Percentiles rank a stretch among this genome's conserved stretches.
Conservation (phyloP, 768 basidiomycete genomes). For the Panaeolus papilionaceus region DNA sequence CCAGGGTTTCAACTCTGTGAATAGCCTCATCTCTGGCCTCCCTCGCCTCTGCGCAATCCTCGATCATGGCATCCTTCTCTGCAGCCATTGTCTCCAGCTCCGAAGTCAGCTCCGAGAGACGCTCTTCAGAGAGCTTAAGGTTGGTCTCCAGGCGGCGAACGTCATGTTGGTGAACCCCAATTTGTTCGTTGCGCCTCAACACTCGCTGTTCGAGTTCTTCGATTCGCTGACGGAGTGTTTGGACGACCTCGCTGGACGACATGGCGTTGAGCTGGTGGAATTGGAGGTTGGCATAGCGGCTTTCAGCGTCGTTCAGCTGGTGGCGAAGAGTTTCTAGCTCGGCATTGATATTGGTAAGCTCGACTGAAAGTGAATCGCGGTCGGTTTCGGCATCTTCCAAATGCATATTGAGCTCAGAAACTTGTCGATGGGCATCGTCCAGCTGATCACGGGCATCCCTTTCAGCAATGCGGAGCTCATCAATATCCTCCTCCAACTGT, state of each 20-base stretch:
- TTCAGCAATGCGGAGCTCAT: constrained; percentile 38
- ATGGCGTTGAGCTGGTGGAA: constrained; percentile 70
- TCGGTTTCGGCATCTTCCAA: constrained; percentile 67
- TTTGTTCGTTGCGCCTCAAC: constrained; percentile 70
- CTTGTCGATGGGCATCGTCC: constrained; percentile 48
- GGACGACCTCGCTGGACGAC: constrained; percentile 60
- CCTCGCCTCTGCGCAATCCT: constrained; percentile 82
- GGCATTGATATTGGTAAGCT: constrained; percentile 64
- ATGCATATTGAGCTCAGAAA: constrained; percentile 50
- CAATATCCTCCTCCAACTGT: constrained; percentile 38
- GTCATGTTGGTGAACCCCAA: constrained; percentile 82
- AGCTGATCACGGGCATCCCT: constrained; percentile 44
- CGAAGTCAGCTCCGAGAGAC: constrained; percentile 68
- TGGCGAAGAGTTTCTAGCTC: constrained; percentile 61
- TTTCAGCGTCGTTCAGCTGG: constrained; percentile 62
- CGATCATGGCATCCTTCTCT: constrained; percentile 82
- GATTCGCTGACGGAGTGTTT: constrained; percentile 66
- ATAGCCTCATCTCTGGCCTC: constrained; percentile 74
- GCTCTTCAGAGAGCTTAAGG: constrained; percentile 74
- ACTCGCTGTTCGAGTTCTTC: constrained; percentile 73
- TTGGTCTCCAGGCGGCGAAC: constrained; percentile 80
- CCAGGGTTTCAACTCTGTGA: constrained; percentile 59
- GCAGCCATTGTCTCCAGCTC: constrained; percentile 71
- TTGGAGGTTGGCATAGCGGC: constrained; percentile 66
- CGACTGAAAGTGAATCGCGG: constrained; percentile 69